Evolutionary conservation across 306 rosid species (phyloP), one percentile per base, ranked within the genome.

Genomic region (Albizia julibrissin): DNA sequence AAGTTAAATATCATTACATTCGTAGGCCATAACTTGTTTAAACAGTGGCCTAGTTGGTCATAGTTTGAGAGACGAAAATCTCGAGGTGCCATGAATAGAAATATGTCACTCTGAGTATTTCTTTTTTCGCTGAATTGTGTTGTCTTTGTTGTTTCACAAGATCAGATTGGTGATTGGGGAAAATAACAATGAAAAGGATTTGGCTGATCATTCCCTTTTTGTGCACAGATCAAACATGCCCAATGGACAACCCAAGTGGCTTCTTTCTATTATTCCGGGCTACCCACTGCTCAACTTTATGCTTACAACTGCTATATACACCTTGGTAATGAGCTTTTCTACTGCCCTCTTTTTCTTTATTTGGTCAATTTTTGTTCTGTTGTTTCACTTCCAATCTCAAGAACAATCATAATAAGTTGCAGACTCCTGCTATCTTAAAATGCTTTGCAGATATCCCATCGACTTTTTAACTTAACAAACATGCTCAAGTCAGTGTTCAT

Each of bases 181-280:
- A 81, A 22, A 75, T 78, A 49, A 37, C 42, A 72, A 37, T 80
- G 75, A 70, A 54, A 37, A 75, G 50, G 80, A 62, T 61, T 6
- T 14, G 50, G 79, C 61, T 81, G 46, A 68, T 72, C 82, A 77
- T 74, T 52, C 69, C 74, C 62, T 76, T 33, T 87, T 8, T 85
- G 65, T 76, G 19, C 73, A 71, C 92, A 95, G 99, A 83, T 92
- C 99, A 47, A 95, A 91, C 82, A 70, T 87, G 72, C 97, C 98
- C 54, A 87, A 95, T 66, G 98, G 99, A 85, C 99, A 95, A 87
- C 98, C 98, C 33, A 93, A 95, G 89, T 93, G 98, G 98, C 98
- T 93, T 88, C 99, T 95, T 83, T 93, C 91, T 59, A 31, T 93
- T 83, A 89, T 95, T 76, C 98, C 98, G 24, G 92, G 91, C 71